A percentile compares a stretch with the other conserved stretches of the same genome.
These are phyloP conservation scores for Pseudomonodictys pantanalensis DNA, from an alignment of 495 filamentous ascomycete species.

Conservation along the genomic window DNA sequence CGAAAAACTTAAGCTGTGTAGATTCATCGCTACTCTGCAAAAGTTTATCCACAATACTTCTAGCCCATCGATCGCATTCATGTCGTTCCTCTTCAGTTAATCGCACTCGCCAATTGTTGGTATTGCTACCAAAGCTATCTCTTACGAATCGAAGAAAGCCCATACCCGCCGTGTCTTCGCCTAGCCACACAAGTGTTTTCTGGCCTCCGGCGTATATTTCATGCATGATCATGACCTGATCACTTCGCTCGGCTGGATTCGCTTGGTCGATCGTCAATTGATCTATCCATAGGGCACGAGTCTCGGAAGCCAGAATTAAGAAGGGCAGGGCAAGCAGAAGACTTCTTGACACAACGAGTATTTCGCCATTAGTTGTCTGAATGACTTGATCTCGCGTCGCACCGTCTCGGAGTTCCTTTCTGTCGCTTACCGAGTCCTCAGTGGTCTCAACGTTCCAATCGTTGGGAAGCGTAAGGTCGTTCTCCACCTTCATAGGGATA, in stretches of 20 bases:
- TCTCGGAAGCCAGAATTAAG: not conserved
- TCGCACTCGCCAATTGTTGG: not conserved
- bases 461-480: no score
- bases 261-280: not conserved
- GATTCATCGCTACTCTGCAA: no score
- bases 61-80: no score
- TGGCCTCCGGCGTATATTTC: not conserved
- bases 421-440: no score
- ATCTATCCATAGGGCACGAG: not conserved
- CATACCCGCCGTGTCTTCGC: not conserved
- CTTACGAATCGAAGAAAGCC: not conserved
- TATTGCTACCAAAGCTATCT: not conserved
- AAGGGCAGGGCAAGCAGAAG: not conserved
- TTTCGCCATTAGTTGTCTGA: not conserved
- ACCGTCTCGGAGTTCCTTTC: not conserved
- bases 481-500: no score
- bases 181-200: not conserved
- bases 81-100: no score
- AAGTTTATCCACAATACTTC: no score
- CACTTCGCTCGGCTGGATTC: not conserved
- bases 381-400: not conserved
- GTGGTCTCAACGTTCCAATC: no score
- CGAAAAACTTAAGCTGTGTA: no score
- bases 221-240: conserved; percentile 1
- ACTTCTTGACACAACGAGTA: not conserved